Percentiles rank a stretch among this genome's conserved stretches.
Conservation (phyloP, 176 grass and related monocot genomes). For the Secale cereale region DNA sequence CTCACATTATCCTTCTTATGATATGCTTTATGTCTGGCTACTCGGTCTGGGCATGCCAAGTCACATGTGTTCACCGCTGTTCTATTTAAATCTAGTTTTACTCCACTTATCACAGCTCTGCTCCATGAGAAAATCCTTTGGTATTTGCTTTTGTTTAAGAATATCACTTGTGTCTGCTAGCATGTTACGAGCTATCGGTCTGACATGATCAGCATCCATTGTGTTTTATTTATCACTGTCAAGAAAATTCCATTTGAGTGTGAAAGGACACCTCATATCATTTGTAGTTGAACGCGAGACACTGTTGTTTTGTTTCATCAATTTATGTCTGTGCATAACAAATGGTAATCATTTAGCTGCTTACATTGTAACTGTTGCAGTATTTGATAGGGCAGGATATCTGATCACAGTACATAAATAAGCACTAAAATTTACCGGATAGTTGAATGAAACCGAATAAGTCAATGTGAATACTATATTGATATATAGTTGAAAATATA, state of each 20-base stretch:
- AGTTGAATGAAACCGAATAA: conserved; percentile 2
- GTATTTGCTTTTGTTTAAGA: too few species aligned
- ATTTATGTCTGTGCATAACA: background rate
- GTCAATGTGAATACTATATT: background rate
- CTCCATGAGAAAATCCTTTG: too few species aligned
- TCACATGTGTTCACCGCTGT: too few species aligned
- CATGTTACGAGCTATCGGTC: too few species aligned
- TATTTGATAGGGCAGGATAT: conserved; percentile 24
- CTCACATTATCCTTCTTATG: too few species aligned
- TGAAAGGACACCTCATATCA: background rate
- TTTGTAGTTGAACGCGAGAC: background rate
- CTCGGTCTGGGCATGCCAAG: too few species aligned
- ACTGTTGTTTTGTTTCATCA: background rate
- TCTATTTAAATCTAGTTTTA: too few species aligned
- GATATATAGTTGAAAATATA: conserved; percentile 11
- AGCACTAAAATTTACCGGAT: background rate
- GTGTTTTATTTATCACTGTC: too few species aligned
- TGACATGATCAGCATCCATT: too few species aligned
- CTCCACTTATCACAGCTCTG: too few species aligned
- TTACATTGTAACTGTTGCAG: background rate
- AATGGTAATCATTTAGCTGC: conserved; percentile 2
- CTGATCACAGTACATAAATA: conserved; percentile 1
- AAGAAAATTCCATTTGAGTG: background rate
- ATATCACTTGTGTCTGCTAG: too few species aligned
- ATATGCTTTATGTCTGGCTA: too few species aligned